Conservation (phyloP, 306 rosid species). For the Inga oerstediana region DNA sequence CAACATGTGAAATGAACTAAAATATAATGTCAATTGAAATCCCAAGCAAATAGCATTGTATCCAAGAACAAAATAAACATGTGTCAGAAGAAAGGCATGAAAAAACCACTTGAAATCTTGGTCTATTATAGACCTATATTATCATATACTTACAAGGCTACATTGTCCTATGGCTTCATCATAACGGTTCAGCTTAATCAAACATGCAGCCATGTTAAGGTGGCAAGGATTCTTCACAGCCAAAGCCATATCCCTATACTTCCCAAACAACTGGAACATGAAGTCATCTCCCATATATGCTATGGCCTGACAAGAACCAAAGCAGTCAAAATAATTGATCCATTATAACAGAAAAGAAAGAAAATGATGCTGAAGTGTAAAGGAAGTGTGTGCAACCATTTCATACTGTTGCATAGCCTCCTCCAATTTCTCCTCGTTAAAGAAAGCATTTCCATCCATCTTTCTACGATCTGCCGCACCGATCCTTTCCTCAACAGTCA, state of each 20-base stretch:
- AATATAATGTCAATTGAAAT: background rate
- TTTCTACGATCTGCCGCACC: slow-evolving; percentile 88
- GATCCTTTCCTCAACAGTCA: slow-evolving; percentile 96
- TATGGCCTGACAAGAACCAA: slow-evolving; percentile 66
- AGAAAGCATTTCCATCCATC: slow-evolving; percentile 90
- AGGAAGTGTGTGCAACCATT: slow-evolving; percentile 72
- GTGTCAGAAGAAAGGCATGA: background rate
- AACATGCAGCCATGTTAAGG: slow-evolving; percentile 88
- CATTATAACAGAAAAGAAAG: background rate
- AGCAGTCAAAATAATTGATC: slow-evolving; percentile 29
- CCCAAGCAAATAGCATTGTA: background rate
- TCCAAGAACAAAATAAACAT: background rate
- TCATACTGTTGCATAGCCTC: slow-evolving; percentile 99
- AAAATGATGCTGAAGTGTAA: slow-evolving; percentile 19
- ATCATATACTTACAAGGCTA: slow-evolving; percentile 58
- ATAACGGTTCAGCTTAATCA: slow-evolving; percentile 79
- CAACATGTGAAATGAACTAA: slow-evolving; percentile 3
- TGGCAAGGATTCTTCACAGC: slow-evolving; percentile 97
- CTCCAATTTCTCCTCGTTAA: slow-evolving; percentile 84
- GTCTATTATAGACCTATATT: background rate
- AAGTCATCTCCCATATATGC: slow-evolving; percentile 96
- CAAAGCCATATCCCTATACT: slow-evolving; percentile 89
- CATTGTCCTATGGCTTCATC: slow-evolving; percentile 96
- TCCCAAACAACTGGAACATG: slow-evolving; percentile 96
- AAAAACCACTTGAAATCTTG: slow-evolving; percentile 6